Evolutionary conservation across 495 filamentous ascomycete genomes (phyloP).

Genomic region (Penicillium goetzii): DNA sequence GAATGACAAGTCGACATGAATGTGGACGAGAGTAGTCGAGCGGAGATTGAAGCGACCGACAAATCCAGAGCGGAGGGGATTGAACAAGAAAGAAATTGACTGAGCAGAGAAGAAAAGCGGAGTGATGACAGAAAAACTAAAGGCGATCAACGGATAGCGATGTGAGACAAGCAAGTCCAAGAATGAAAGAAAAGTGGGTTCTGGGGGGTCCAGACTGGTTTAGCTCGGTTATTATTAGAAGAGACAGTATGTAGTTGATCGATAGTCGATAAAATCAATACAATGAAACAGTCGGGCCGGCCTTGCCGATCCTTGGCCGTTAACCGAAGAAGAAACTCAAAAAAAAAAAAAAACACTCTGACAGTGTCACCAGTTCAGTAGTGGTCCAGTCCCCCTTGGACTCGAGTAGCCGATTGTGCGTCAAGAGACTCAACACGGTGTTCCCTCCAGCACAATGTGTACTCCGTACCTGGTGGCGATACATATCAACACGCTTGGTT

Average conservation of each 20-base stretch:
- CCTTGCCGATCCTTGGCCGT: background rate
- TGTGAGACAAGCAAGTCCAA: constrained; percentile 26
- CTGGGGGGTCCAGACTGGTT: constrained; percentile 17
- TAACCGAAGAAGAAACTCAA: background rate
- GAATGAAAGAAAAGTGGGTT: constrained; percentile 30
- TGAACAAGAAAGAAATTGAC: constrained; percentile 16
- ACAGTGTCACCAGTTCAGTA: too few relatives aligned
- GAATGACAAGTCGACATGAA: constrained; percentile 34
- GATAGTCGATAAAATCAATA: constrained; percentile 12
- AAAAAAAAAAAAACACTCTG: background rate
- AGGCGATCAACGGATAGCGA: constrained; percentile 13
- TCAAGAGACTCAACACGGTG: constrained; percentile 4
- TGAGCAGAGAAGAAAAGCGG: constrained; percentile 18
- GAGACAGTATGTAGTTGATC: constrained; percentile 6
- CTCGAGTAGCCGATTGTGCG: background rate
- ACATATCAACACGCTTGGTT: constrained; percentile 14
- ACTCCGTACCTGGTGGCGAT: constrained; percentile 15
- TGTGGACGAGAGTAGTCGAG: background rate
- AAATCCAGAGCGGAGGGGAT: background rate
- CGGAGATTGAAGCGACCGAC: background rate
- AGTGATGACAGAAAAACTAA: constrained; percentile 26
- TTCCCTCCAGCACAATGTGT: background rate
- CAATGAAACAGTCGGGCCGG: background rate
- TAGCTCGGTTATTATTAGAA: constrained; percentile 20
- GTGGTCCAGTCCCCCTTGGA: background rate